Percentiles rank a stretch among this genome's conserved stretches.
Evolutionary conservation across 257 asterid genomes (phyloP).

Genomic region (Solanum ossicruentum): DNA sequence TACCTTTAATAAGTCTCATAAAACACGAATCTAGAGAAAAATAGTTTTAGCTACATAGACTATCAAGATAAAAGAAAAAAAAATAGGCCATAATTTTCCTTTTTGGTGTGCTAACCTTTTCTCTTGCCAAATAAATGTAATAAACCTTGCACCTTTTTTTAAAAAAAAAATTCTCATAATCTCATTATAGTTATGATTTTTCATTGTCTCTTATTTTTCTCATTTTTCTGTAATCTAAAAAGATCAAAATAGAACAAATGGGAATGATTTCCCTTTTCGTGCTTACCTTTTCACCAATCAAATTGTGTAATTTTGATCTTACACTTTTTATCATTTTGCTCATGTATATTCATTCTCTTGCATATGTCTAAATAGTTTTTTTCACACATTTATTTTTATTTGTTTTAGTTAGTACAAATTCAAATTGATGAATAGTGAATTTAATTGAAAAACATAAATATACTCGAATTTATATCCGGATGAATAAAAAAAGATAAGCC

Average conservation of each 20-base stretch:
- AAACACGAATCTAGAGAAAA: no score
- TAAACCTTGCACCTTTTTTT: not conserved
- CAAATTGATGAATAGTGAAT: no score
- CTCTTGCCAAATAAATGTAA: not conserved
- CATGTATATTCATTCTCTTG: not conserved
- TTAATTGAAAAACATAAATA: no score
- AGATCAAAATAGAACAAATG: not conserved
- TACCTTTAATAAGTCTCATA: no score
- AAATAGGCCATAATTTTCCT: not conserved
- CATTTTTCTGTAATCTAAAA: not conserved
- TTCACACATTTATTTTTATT: no score
- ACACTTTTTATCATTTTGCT: not conserved
- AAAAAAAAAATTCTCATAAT: accelerated
- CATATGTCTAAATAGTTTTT: not conserved
- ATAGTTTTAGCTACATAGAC: no score
- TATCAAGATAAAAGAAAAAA: no score
- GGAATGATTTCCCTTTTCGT: not conserved
- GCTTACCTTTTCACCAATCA: not conserved
- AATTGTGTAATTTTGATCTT: not conserved
- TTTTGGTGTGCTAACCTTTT: not conserved
- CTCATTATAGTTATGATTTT: not conserved
- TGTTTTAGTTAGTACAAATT: not conserved
- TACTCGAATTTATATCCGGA: no score
- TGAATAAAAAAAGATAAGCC: no score
- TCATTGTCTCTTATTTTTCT: not conserved